Conservation (phyloP, 2,329 filamentous ascomycete genomes). For the Hypoxylon sp. region DNA sequence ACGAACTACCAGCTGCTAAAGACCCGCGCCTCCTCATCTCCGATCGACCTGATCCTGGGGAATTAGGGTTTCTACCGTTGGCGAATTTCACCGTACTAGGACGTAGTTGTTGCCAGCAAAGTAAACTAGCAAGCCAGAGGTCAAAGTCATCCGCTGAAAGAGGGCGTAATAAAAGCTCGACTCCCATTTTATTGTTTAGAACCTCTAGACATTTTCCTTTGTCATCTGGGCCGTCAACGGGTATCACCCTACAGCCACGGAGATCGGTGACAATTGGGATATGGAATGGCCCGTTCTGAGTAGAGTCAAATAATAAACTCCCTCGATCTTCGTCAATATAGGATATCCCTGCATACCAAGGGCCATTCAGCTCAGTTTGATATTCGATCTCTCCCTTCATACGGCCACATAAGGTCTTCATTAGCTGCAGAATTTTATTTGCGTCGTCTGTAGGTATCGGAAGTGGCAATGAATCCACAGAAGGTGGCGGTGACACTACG, state of each 20-base stretch:
- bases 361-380: conserved; percentile 70
- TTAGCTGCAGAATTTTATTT: conserved; percentile 79
- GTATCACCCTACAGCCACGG: conserved; percentile 79
- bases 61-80: conserved; percentile 58
- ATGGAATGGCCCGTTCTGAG: conserved; percentile 75
- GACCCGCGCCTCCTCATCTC: conserved; percentile 63
- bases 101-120: conserved; percentile 85
- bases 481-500: conserved; percentile 67
- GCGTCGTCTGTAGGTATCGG: conserved; percentile 77
- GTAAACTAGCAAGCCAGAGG: conserved; percentile 83
- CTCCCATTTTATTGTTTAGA: conserved; percentile 66
- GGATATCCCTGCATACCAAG: conserved; percentile 80
- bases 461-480: conserved; percentile 71
- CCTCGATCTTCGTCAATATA: conserved; percentile 84
- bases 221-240: conserved; percentile 63
- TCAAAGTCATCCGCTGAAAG: conserved; percentile 77
- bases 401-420: conserved; percentile 82
- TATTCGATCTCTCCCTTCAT: conserved; percentile 87
- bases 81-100: conserved; percentile 70
- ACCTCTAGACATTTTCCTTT: conserved; percentile 69
- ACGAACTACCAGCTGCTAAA: conserved; percentile 54
- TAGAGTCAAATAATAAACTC: conserved; percentile 81
- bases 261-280: conserved; percentile 79
- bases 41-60: conserved; percentile 58
- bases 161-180: conserved; percentile 77